Base-by-base conservation (phyloP, 208 protist species). In the Crithidia expoeki region DNA sequence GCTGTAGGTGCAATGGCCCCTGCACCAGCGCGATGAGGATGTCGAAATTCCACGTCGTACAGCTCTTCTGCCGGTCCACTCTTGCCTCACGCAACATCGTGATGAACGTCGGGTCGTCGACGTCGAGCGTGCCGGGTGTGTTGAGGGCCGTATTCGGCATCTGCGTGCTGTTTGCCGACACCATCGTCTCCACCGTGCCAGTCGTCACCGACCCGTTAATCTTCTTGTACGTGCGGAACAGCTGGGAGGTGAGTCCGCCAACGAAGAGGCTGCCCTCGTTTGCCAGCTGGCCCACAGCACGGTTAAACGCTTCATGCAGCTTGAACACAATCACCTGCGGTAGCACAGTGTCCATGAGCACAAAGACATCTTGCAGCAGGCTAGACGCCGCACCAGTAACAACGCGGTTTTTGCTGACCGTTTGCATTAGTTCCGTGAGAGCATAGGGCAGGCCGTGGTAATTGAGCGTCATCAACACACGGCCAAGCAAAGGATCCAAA, bases 311-410 rank as follows among this genome's bases (percentile, higher is more conserved):
- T 66, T 86, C 88, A 79, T 96, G 89, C 53, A 96, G 65, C 30
- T 80, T 60, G 61, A 80, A 76, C 12, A 93, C 89, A n/a, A 86
- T 89, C 47, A 68, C 73, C 68, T 82, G 78, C 28, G 92, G 88
- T 61, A 96, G 82, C 42, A 94, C 78, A 0, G 87, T 96, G 71
- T 96, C 92, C 89, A 94, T 94, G 19, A 96, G 81, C 55, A 93
- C 83, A 28, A 94, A 84, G 6, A 96, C 32, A 66, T 94, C 84
- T 66, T 96, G 92, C 53, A 96, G 74, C 36, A 96, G 81, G 19
- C 72, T 81, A 46, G 77, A 84, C 14, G 88, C 86, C n/a, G 81
- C 72, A 7, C 81, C 53, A 25, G 85, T 76, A n/a, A 88, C 68
- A 53, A 79, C 47, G 49, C 76, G 83, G 55, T 83, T 87, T 36